Base-by-base conservation (phyloP, 1,139 yeast species). In the Lodderomyces jiufengensis region DNA sequence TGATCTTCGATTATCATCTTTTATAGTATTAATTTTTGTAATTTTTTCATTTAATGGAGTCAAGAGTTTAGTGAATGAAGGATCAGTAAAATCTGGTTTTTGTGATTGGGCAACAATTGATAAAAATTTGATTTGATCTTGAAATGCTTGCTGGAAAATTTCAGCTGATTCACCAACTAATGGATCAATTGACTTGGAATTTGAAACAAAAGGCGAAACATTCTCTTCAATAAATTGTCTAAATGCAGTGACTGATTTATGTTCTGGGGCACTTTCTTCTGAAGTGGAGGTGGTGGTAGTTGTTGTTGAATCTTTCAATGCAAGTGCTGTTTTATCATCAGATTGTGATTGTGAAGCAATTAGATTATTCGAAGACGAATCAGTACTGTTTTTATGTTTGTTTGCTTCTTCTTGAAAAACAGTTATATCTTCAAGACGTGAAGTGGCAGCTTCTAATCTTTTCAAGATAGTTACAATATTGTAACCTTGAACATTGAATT, bases 401-500 rank as follows among this genome's bases (percentile, higher is more conserved):
- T 49, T 50, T 24, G 59, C 53, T 33, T 75, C 81, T 45, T 82
- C 85, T 55, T 85, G 95, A 55, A 76, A 81, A 40, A 84, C 75
- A 16, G 95, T 84, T 39, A 88, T 79, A 59, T 88, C 96, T 54
- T 88, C 97, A 51, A 88, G 76, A 36, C 97, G 77, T 10, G 95
- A 83, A 10, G 97, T 87, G 27, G 97, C 97, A 12, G 95, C 92
- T 60, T 88, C 97, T 51, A 88, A 74, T 46, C 95, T 66, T 54
- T 86, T 86, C 63, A 86, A 75, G 40, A 86, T 73, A 41, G 94
- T 86, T 31, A 84, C 85, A 43, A 86, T 72, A 56, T 84, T 86
- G 65, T 82, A 84, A 15, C 94, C 92, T 51, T 83, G 92, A 30
- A 81, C 76, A 49, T 77, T 76, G 55, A 76, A 74, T 52, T 70